phyloP scores from a whole-genome alignment of 2,329 filamentous ascomycete genomes.

The Harringtonia lauricola region DNA sequence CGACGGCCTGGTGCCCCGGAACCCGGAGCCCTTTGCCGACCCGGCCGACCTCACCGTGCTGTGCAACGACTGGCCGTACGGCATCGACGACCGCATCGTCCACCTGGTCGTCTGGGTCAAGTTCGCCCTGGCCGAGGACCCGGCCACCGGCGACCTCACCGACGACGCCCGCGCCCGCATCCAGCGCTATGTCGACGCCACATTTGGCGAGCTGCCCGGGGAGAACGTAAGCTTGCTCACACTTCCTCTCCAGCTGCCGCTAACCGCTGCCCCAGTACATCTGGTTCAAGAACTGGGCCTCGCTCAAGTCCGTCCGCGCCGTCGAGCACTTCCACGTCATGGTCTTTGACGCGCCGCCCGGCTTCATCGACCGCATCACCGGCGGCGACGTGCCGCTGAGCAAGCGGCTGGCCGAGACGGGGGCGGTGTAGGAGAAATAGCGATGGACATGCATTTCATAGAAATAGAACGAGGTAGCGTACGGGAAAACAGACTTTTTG shows the following conservation, averaged over 20 bases:
- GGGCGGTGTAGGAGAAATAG: constrained; percentile 6
- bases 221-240: constrained; percentile 37
- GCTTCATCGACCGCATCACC: constrained; percentile 61
- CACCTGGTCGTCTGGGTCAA: constrained; percentile 93
- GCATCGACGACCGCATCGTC: constrained; percentile 63
- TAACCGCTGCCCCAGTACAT: constrained; percentile 25
- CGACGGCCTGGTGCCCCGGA: constrained; percentile 23
- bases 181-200: constrained; percentile 56
- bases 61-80: constrained; percentile 92
- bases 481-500: too few species aligned
- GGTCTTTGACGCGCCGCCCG: constrained; percentile 64
- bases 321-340: constrained; percentile 95
- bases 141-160: constrained; percentile 54
- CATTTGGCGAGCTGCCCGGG: constrained; percentile 46
- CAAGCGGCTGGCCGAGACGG: constrained; percentile 20
- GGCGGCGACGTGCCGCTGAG: constrained; percentile 60
- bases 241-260: not conserved
- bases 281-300: constrained; percentile 87
- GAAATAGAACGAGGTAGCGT: too few species aligned
- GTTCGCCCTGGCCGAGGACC: constrained; percentile 64
- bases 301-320: constrained; percentile 72
- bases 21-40: constrained; percentile 29
- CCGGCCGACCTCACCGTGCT: constrained; percentile 59
- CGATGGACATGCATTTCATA: constrained; percentile 4
- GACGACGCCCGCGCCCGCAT: constrained; percentile 51